Base-by-base conservation (phyloP, 164 flowering plant species). In the Malania oleifera region DNA sequence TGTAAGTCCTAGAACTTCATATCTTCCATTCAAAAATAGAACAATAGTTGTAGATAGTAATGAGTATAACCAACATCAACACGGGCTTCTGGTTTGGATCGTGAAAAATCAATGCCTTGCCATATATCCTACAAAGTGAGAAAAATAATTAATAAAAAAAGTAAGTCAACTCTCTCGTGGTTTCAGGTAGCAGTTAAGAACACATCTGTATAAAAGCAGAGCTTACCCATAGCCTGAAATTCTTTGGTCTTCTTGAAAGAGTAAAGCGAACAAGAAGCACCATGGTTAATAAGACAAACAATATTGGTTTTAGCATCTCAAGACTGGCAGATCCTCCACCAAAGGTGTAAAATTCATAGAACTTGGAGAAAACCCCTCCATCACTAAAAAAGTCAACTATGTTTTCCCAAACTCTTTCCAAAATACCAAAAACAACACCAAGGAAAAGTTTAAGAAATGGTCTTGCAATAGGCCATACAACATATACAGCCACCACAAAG, bases 21-120 rank as follows among this genome's bases (percentile, higher is more conserved):
- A 26, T 23, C 14, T 5, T 44, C 34, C 34, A 29, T 9, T n/a
- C 12, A 19, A 37, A 54, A 7, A 17, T 34, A 46, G 15, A 17
- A 20, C 47, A 54, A 38, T 18, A 27, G 10, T 2, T 3, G 25
- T 14, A 50, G 39, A 24, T 23, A 44, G 34, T 22, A 23, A 59
- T 37, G 8, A 50, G 26, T 14, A 44, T 24, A 65, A 83, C 96
- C 80, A 62, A 89, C 98, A 80, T 92, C 98, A 79, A 92, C 96
- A 61, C 96, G 95, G 57, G 98, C 98, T 72, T 92, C 91, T 27
- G 98, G 77, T 73, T 92, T 92, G 38, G 98, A 92, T 53, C 77
- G 92, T 50, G 96, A 83, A 75, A 92, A 92, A 57, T 80, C 82
- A 73, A 92, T 84, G 53, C 95, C 98, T 82, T 85, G 93, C 96